Percentiles rank a stretch among this genome's conserved stretches.
phyloP scores from a whole-genome alignment of 2,329 filamentous ascomycete species.

The Aspergillus bombycis region DNA sequence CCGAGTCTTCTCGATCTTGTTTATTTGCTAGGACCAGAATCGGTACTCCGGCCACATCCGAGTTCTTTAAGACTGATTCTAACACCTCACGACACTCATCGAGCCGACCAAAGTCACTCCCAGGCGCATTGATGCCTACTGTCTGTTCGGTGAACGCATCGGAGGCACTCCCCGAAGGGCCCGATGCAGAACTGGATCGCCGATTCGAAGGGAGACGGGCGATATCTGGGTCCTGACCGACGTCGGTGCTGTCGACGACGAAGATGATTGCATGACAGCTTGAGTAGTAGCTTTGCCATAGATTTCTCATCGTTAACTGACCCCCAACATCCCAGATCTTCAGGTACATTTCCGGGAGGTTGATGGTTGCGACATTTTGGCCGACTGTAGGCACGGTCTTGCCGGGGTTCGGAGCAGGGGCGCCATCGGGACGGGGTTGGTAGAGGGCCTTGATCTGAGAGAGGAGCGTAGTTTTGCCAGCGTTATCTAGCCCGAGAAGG shows the following conservation, averaged over 20 bases:
- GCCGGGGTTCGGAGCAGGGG: constrained; percentile 60
- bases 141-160: constrained; percentile 38
- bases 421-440: constrained; percentile 46
- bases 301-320: constrained; percentile 81
- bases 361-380: constrained; percentile 92
- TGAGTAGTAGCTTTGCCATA: constrained; percentile 96
- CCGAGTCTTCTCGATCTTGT: constrained; percentile 94
- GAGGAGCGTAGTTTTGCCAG: constrained; percentile 96
- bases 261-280: constrained; percentile 97
- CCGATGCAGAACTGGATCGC: constrained; percentile 32
- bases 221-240: constrained; percentile 77
- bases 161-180: constrained; percentile 16
- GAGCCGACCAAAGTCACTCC: constrained; percentile 57
- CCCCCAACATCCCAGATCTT: constrained; percentile 99
- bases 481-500: constrained; percentile 95
- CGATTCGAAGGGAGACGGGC: constrained; percentile 45
- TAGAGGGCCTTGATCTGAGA: constrained; percentile 93
- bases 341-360: constrained; percentile 90
- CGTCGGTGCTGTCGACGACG: constrained; percentile 92
- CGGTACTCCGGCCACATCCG: constrained; percentile 88
- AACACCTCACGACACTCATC: constrained; percentile 89
- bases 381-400: constrained; percentile 96
- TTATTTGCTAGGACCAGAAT: constrained; percentile 94
- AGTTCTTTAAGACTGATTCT: constrained; percentile 84
- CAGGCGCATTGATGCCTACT: constrained; percentile 39